Conservation (phyloP, 2,329 filamentous ascomycete genomes). For the Colletotrichum destructivum region DNA sequence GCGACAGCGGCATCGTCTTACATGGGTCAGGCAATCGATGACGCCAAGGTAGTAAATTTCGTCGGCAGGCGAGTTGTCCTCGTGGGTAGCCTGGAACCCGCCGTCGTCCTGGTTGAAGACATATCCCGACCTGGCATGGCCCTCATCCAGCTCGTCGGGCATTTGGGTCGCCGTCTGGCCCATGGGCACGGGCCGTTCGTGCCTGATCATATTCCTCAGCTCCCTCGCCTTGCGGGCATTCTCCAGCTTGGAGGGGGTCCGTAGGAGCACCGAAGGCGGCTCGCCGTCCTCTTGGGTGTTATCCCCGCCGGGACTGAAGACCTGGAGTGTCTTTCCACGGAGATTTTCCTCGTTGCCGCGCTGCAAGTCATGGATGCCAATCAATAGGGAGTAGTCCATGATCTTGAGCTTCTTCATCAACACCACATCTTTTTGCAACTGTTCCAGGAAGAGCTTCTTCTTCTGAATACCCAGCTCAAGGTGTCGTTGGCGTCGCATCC, state of each 20-base stretch:
- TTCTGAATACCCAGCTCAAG: conserved; percentile 92
- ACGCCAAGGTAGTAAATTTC: conserved; percentile 99
- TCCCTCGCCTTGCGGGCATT: conserved; percentile 92
- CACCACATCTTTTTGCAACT: conserved; percentile 89
- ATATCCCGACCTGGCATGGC: conserved; percentile 77
- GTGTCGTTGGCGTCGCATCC: conserved; percentile 87
- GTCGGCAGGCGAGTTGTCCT: conserved; percentile 86
- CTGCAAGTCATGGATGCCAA: conserved; percentile 92
- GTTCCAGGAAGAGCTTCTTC: conserved; percentile 88
- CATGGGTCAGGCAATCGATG: conserved; percentile 97
- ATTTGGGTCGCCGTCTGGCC: conserved; percentile 86
- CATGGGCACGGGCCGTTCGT: conserved; percentile 94
- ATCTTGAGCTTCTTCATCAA: conserved; percentile 91
- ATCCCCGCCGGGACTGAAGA: conserved; percentile 92
- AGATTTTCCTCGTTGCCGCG: conserved; percentile 97
- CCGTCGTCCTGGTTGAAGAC: conserved; percentile 96
- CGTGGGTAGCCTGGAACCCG: conserved; percentile 92
- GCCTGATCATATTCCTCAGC: conserved; percentile 90
- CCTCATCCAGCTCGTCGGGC: conserved; percentile 88
- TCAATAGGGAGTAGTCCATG: conserved; percentile 97
- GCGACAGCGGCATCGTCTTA: conserved; percentile 65
- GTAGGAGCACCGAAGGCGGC: conserved; percentile 77
- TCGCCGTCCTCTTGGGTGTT: conserved; percentile 70
- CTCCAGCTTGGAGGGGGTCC: conserved; percentile 95
- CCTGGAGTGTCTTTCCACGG: conserved; percentile 88